A percentile compares a stretch with the other conserved stretches of the same genome.
Conservation (phyloP, 306 rosid species). For the Corylus heterophylla region DNA sequence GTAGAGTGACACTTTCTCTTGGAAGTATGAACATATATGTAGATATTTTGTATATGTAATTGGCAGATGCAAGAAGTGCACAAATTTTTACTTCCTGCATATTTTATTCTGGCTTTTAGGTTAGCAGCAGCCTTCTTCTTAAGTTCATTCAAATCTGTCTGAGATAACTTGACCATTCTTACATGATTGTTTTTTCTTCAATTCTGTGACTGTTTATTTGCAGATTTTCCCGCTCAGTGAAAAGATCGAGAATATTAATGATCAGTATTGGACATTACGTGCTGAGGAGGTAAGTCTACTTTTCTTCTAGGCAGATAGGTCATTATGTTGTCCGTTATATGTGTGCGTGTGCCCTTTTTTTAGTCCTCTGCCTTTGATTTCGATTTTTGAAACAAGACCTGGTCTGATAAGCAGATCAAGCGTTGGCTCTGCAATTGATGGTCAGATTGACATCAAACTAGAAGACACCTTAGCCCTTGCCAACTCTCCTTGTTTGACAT, state of each 20-base stretch:
- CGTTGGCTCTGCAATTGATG: not conserved
- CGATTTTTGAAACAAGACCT: not conserved
- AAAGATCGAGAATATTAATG: conserved; percentile 82
- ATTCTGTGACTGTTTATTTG: conserved; percentile 12
- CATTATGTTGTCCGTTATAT: not conserved
- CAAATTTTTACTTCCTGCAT: not conserved
- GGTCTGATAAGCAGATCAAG: not conserved
- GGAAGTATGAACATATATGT: not conserved
- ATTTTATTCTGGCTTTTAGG: not conserved
- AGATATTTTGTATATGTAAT: not conserved
- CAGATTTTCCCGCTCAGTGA: conserved; percentile 85
- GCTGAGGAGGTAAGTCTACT: conserved; percentile 76
- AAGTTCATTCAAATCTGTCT: not conserved
- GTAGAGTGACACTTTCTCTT: not conserved
- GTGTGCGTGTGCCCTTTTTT: not conserved
- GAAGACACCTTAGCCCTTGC: not conserved
- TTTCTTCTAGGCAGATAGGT: not conserved
- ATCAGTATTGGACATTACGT: conserved; percentile 91
- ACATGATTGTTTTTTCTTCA: conserved; percentile 18
- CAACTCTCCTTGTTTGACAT: not conserved
- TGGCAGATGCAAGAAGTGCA: not conserved
- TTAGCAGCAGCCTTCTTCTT: not conserved
- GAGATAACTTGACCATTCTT: not conserved
- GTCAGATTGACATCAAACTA: not conserved
- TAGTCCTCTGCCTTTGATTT: not conserved